Base-by-base conservation (phyloP, 2,329 filamentous ascomycete genomes). In the Aulographum hederae region DNA sequence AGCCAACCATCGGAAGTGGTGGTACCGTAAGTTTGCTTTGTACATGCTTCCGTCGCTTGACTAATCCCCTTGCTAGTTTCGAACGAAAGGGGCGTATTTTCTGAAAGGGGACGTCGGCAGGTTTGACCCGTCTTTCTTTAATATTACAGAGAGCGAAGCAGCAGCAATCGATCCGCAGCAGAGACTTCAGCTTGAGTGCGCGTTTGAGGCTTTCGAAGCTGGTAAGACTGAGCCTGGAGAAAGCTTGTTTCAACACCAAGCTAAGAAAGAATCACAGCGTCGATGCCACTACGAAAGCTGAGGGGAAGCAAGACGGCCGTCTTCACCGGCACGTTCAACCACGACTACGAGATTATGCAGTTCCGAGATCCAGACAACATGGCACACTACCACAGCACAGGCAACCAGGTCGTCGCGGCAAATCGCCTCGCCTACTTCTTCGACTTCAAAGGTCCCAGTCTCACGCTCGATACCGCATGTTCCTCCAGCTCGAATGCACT, bases 291-390 rank as follows among this genome's bases (percentile, higher is more conserved):
- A 8, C 15, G 20, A 20, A 12, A 25, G 13, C 23, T 43, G 4
- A 12, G 20, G 15, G 35, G 35, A 13, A 36, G 31, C 12, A 32
- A 33, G 11, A 43, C 35, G 12, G 32, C 25, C 16, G 23, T 32
- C 16, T 39, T 29, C 28, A 28, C 29, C 2, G 36, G 31, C n/a
- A 11, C 12, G 3, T 36, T 38, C 17, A 28, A 11, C 28, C n/a
- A 21, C n/a, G 37, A 39, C 30, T 39, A 38, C 30, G 17, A 33
- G 23, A 18, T 25, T 4, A 18, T 32, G 4, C 11, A 25, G n/a
- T 44, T 43, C 3, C 36, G 41, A 5, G 54, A 56, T 41, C 34
- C 29, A 1, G 44, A 49, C 18, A 38, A 17, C 5, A 15, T 32
- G 13, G 37, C 37, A 18, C 35, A 13, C 12, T 50, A 42, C 31